Evolutionary conservation across 148 eudicot genomes (phyloP).

Genomic region (Fagopyrum tataricum): DNA sequence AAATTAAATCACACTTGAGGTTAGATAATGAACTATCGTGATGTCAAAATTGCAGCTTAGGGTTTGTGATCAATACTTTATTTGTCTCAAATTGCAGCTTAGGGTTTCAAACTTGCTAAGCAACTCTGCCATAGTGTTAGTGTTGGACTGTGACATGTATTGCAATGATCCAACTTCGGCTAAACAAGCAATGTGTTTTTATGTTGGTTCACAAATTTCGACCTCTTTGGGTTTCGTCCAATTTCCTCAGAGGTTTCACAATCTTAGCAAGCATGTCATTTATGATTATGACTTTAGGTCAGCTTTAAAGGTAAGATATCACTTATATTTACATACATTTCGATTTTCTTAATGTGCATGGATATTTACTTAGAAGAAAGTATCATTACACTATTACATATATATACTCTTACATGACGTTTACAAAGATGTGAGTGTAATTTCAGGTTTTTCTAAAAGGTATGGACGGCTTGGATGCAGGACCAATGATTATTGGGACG

Average conservation of each 20-base stretch:
- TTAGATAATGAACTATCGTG: too few species aligned
- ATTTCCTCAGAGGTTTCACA: slow-evolving; percentile 34
- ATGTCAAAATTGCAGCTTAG: too few species aligned
- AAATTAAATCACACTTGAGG: too few species aligned
- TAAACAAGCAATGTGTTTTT: slow-evolving; percentile 36
- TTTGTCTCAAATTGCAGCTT: slow-evolving; percentile 18
- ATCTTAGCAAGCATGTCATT: slow-evolving; percentile 23
- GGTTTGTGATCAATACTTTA: too few species aligned
- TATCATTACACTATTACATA: too few species aligned
- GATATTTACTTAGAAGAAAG: background rate
- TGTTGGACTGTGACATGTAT: slow-evolving; percentile 43
- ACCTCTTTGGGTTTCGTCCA: slow-evolving; percentile 31
- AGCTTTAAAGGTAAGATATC: slow-evolving; percentile 19
- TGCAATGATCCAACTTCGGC: slow-evolving; percentile 35
- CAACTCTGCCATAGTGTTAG: slow-evolving; percentile 26
- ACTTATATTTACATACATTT: background rate
- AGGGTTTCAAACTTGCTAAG: slow-evolving; percentile 35
- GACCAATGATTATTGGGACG: slow-evolving; percentile 51
- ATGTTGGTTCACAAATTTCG: slow-evolving; percentile 24
- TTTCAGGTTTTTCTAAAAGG: slow-evolving; percentile 40
- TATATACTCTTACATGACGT: too few species aligned
- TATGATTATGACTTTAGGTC: slow-evolving; percentile 38
- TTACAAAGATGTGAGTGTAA: background rate
- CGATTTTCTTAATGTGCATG: background rate
- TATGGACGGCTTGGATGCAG: slow-evolving; percentile 42